A percentile compares a stretch with the other conserved stretches of the same genome.
Evolutionary conservation across 805 yeast genomes (phyloP).

Genomic region (Naumovozyma dairenensis): DNA sequence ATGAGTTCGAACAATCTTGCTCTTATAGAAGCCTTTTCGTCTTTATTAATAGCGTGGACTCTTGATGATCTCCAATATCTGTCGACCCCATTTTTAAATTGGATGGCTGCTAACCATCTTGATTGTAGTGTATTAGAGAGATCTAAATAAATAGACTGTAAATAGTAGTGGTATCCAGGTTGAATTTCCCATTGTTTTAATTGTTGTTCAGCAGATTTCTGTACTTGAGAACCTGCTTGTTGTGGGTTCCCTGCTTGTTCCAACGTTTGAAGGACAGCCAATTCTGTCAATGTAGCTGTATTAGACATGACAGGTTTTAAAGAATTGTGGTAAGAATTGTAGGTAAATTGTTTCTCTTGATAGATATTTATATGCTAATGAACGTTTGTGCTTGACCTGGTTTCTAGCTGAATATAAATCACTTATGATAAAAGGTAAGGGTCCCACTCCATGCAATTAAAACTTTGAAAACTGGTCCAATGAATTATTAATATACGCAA

Average conservation of each 20-base stretch:
- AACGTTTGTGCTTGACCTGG: no score
- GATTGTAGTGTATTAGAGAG: conserved; percentile 48
- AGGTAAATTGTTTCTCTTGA: no score
- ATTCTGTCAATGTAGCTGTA: conserved; percentile 15
- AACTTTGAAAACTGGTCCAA: no score
- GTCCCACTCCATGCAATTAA: no score
- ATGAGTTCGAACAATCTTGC: conserved; percentile 47
- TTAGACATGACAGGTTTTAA: not conserved
- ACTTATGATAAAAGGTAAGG: no score
- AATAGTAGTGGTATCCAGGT: conserved; percentile 46
- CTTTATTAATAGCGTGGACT: conserved; percentile 42
- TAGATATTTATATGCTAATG: no score
- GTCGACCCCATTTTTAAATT: conserved; percentile 81
- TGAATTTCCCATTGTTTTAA: conserved; percentile 58
- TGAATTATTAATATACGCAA: no score
- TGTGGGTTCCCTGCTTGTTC: conserved; percentile 43
- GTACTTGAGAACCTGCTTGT: conserved; percentile 36
- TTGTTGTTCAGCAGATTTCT: conserved; percentile 59
- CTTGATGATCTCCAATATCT: conserved; percentile 73
- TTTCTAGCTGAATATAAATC: no score
- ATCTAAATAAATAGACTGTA: conserved; percentile 58
- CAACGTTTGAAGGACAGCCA: conserved; percentile 31
- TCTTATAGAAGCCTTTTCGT: conserved; percentile 62
- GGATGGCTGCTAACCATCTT: conserved; percentile 82
- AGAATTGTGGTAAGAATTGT: no score